Percentiles rank a stretch among this genome's conserved stretches.
phyloP scores from a whole-genome alignment of 371 early-diverging fungal species.

The Capillidium rhysosporum region DNA sequence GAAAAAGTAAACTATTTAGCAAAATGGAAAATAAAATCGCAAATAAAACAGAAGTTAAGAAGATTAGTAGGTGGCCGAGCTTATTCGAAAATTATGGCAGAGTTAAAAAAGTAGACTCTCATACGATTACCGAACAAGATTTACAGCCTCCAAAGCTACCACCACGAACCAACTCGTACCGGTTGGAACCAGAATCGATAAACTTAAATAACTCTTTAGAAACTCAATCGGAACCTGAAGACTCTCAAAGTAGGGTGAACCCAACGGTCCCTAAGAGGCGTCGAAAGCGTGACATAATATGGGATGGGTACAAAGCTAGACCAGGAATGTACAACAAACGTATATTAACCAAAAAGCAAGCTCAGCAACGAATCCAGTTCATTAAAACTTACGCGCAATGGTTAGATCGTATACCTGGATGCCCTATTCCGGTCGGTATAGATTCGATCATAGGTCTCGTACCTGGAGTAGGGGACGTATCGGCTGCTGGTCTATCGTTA shows the following conservation, averaged over 20 bases:
- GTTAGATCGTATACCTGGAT: conserved; percentile 9
- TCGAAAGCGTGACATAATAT: not conserved
- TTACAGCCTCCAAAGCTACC: too few relatives aligned
- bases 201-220: not conserved
- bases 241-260: too few relatives aligned
- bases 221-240: not conserved
- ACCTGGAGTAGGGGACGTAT: conserved; percentile 9
- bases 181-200: too few relatives aligned
- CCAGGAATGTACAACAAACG: not conserved
- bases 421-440: conserved; percentile 6
- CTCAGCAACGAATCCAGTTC: not conserved
- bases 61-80: too few relatives aligned
- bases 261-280: not conserved
- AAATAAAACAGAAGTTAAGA: too few relatives aligned
- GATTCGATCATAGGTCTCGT: conserved; percentile 9
- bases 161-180: too few relatives aligned
- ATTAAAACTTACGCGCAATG: not conserved
- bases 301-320: not conserved
- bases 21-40: too few relatives aligned
- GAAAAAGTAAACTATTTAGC: too few relatives aligned
- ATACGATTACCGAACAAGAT: too few relatives aligned
- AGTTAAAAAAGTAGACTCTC: too few relatives aligned
- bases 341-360: not conserved
- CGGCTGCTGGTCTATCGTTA: not conserved
- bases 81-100: too few relatives aligned